Conservation (phyloP, 148 eudicot genomes). For the Rhododendron simsii region DNA sequence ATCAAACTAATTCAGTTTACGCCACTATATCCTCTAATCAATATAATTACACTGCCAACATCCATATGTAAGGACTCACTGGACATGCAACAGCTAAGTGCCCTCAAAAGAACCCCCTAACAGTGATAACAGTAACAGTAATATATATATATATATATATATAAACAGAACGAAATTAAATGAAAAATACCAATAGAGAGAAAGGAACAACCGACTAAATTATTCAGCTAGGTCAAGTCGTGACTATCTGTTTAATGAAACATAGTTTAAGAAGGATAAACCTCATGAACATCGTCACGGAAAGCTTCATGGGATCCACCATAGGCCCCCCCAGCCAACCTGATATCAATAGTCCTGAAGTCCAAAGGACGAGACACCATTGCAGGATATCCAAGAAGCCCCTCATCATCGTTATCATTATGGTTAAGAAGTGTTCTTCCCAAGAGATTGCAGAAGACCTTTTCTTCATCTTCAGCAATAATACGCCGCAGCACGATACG, state of each 20-base stretch:
- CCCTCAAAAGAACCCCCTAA: not conserved
- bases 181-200: not conserved
- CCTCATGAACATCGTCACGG: constrained; percentile 56
- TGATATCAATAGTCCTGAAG: constrained; percentile 50
- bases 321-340: constrained; percentile 50
- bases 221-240: not conserved
- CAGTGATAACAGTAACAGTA: not conserved
- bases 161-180: not conserved
- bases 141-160: not conserved
- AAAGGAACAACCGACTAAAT: not conserved
- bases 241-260: not conserved
- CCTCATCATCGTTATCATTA: constrained; percentile 45
- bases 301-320: constrained; percentile 56
- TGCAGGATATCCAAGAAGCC: constrained; percentile 50
- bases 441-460: constrained; percentile 46
- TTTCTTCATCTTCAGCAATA: constrained; percentile 42
- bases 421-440: constrained; percentile 35
- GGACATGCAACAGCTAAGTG: not conserved
- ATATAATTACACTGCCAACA: not conserved
- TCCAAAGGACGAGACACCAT: constrained; percentile 59
- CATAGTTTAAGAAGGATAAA: constrained; percentile 2
- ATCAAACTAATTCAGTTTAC: not conserved
- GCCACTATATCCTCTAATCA: not conserved
- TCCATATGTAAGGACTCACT: not conserved
- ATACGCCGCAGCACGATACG: constrained; percentile 48